Evolutionary conservation across 352 stramenopile genomes (phyloP), one percentile per base, ranked within the genome.

Genomic region (Pythium rishiriense): DNA sequence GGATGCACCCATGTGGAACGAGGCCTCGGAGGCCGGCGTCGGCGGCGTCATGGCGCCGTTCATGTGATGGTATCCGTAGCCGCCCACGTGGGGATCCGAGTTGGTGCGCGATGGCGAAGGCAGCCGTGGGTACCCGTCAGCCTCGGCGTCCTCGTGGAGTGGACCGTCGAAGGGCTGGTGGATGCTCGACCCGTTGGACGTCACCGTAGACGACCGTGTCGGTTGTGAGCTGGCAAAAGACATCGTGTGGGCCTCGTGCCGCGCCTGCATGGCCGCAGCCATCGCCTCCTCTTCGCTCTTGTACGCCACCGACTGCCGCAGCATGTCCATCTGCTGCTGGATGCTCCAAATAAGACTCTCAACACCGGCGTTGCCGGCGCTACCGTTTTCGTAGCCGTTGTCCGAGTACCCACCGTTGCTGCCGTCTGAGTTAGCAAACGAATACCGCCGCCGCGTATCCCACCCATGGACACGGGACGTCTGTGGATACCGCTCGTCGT

Each of bases 291-390:
- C 80, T 33, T 74, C 68, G 14, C 22, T 58, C 49, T 89, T 89
- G 14, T 66, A 74, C 22, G 79, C 80, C 35, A 92, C 77, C 11
- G 85, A 89, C 51, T 89, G 78, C 0, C 81, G 85, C 45, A 94
- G 72, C 70, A 83, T 79, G 54, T 90, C 77, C 83, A 94, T 94
- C 64, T 94, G 85, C 58, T 75, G 86, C 57, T 94, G 85, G 54
- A 94, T 92, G 47, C 73, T 91, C 46, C 74, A 82, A 28, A 94
- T 87, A 65, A 94, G 85, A 39, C 74, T 82, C 69, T 91, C 85
- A 9, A 91, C 83, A 15, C 77, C 77, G 7, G 64, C 70, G 9
- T 62, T 73, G 14, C 67, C 53, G 41, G 82, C 71, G 25, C 78
- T 45, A 19, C 50, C 57, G 25, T 25, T 42, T 4, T 60, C 53